A percentile compares a stretch with the other conserved stretches of the same genome.
Conservation (phyloP, 78 protist genomes). For the Dictyostelium capitatum region DNA sequence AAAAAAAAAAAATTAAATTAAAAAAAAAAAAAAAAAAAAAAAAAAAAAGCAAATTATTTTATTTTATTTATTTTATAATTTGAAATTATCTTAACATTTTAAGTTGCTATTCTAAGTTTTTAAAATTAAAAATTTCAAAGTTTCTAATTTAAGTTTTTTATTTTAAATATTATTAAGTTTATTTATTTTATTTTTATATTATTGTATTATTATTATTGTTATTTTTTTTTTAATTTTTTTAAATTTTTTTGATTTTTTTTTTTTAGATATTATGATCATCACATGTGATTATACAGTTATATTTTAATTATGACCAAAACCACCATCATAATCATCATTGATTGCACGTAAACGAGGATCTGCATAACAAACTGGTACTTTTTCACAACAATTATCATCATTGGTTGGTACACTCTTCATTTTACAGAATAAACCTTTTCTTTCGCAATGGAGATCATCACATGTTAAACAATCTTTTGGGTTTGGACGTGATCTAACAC, state of each 20-base stretch:
- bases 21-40: too few species aligned
- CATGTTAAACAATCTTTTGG: conserved; percentile 10
- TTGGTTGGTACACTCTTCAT: conserved; percentile 7
- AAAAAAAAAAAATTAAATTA: not conserved
- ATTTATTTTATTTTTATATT: not conserved
- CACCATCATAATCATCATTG: too few species aligned
- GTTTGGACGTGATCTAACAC: not conserved
- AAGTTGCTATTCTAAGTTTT: too few species aligned
- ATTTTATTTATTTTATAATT: too few species aligned
- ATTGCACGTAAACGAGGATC: not conserved
- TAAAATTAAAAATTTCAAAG: too few species aligned
- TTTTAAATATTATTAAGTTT: not conserved
- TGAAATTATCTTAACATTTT: too few species aligned
- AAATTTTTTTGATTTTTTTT: not conserved
- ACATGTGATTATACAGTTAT: too few species aligned
- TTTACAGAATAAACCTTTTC: conserved; percentile 10
- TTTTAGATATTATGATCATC: too few species aligned
- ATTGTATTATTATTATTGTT: not conserved
- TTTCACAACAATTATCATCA: conserved; percentile 12
- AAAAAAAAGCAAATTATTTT: too few species aligned
- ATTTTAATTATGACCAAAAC: not conserved
- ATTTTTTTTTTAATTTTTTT: not conserved
- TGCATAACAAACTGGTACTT: not conserved
- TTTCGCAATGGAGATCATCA: not conserved
- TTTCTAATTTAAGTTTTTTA: too few species aligned